Evolutionary conservation across 345 rosid species (phyloP).

Genomic region (Bretschneidera sinensis): DNA sequence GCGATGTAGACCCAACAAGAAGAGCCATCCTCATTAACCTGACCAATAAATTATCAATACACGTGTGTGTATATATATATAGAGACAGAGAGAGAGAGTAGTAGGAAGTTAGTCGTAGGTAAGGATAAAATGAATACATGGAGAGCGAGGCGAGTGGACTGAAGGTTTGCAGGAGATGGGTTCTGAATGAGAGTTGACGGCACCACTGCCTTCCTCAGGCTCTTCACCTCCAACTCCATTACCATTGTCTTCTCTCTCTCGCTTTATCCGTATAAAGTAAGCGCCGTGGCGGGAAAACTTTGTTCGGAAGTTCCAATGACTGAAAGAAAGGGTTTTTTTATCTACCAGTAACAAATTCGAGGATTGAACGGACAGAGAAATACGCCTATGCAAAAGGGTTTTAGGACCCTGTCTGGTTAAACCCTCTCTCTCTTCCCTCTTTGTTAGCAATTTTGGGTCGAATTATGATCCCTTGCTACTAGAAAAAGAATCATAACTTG

Average conservation of each 20-base stretch:
- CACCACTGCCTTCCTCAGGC: conserved; percentile 44
- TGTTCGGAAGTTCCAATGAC: neutral
- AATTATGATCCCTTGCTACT: too few species aligned
- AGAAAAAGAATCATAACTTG: too few species aligned
- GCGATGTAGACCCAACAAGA: conserved; percentile 59
- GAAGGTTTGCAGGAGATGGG: conserved; percentile 62
- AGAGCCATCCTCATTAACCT: conserved; percentile 42
- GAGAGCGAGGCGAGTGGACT: conserved; percentile 68
- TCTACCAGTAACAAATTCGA: too few species aligned
- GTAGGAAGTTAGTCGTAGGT: neutral
- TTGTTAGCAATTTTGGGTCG: too few species aligned
- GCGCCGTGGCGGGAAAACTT: conserved; percentile 10
- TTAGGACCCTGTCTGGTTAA: too few species aligned
- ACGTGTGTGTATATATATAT: neutral
- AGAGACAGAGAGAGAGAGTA: neutral
- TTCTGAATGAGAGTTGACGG: conserved; percentile 40
- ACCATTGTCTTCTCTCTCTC: neutral
- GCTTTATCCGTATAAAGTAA: too few species aligned
- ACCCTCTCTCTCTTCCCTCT: too few species aligned
- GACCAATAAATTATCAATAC: neutral
- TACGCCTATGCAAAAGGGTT: too few species aligned
- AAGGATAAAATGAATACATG: conserved; percentile 26
- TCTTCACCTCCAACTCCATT: conserved; percentile 40
- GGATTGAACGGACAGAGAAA: too few species aligned
- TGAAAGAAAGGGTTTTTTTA: neutral